Conservation (phyloP, 345 rosid genomes). For the Viola odorata region DNA sequence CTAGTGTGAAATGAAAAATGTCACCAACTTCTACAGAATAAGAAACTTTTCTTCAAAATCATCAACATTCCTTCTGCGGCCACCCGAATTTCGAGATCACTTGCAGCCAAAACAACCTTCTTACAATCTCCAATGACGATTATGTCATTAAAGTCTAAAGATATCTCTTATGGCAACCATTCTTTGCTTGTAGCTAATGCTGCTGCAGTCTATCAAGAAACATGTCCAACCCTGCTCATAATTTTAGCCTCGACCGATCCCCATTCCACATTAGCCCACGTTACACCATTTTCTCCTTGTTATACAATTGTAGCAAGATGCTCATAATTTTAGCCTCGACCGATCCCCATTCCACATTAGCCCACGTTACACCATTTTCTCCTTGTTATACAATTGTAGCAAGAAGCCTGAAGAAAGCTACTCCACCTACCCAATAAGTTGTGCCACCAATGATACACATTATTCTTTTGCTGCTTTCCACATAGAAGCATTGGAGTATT, state of each 20-base stretch:
- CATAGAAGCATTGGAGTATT: neutral
- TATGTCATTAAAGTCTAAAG: slow-evolving; percentile 39
- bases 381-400: slow-evolving; percentile 45
- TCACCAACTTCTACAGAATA: slow-evolving; percentile 14
- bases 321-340: slow-evolving; percentile 37
- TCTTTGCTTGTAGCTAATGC: slow-evolving; percentile 35
- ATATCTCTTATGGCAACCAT: slow-evolving; percentile 30
- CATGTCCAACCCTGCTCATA: slow-evolving; percentile 39
- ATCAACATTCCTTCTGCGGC: slow-evolving; percentile 48
- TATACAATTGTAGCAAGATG: slow-evolving; percentile 38
- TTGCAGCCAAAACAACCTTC: slow-evolving; percentile 33
- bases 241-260: slow-evolving; percentile 38
- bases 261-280: slow-evolving; percentile 34
- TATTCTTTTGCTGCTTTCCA: slow-evolving; percentile 37
- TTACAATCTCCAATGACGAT: slow-evolving; percentile 34
- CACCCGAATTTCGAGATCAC: slow-evolving; percentile 38
- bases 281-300: slow-evolving; percentile 25
- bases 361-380: slow-evolving; percentile 17
- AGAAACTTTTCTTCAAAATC: slow-evolving; percentile 14
- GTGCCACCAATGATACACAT: slow-evolving; percentile 23
- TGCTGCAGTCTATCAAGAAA: slow-evolving; percentile 20
- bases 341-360: slow-evolving; percentile 39
- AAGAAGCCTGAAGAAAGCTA: neutral
- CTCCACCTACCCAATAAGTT: slow-evolving; percentile 19
- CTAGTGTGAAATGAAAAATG: neutral